These are phyloP conservation scores for Sphaerostilbella broomeana DNA, from an alignment of 2,329 filamentous ascomycete species.

Conservation along the genomic window DNA sequence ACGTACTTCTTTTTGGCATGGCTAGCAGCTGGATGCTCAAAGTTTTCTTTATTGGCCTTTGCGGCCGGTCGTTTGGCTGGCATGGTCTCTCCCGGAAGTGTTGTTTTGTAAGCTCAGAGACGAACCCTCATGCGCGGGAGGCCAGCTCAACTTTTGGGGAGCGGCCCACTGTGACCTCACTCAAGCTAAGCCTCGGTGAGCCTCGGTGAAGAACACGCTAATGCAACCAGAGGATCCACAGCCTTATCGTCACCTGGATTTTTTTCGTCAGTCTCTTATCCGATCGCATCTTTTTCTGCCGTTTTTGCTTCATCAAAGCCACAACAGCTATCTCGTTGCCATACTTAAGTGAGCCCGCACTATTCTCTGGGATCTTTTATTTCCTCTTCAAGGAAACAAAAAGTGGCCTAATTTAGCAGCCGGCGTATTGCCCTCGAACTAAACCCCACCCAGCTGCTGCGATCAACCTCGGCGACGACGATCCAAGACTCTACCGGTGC, in stretches of 20 bases:
- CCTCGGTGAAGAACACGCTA: slow-evolving; percentile 12
- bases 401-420: no score
- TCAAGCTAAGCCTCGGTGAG: slow-evolving; percentile 17
- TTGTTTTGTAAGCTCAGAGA: slow-evolving; percentile 17
- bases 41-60: slow-evolving; percentile 24
- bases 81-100: slow-evolving; percentile 26
- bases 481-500: no score
- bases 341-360: no score
- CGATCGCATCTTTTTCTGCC: not conserved
- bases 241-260: slow-evolving; percentile 25
- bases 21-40: slow-evolving; percentile 41
- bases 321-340: not conserved
- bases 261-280: slow-evolving; percentile 18
- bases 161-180: not conserved
- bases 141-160: slow-evolving; percentile 24
- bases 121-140: slow-evolving; percentile 14
- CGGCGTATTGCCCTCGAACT: no score
- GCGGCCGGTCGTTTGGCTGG: slow-evolving; percentile 29
- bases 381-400: no score
- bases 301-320: not conserved
- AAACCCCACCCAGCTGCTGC: no score
- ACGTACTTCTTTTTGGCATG: slow-evolving; percentile 48
- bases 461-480: no score
- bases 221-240: slow-evolving; percentile 13
- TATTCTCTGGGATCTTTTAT: no score